Evolutionary conservation across 768 basidiomycete species (phyloP).

Genomic region (Boletus huronensis): DNA sequence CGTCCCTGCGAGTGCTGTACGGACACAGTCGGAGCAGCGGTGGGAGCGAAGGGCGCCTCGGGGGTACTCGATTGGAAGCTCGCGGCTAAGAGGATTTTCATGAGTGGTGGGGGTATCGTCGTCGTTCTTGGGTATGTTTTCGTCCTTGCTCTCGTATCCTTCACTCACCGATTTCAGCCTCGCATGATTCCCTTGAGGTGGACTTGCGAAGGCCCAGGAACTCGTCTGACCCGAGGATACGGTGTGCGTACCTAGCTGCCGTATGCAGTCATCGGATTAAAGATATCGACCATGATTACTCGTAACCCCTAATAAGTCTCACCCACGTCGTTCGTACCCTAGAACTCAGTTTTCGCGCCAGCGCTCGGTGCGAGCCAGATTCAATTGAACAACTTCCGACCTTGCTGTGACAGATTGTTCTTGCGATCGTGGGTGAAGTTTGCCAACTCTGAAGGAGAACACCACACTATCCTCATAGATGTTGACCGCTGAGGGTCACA

Average conservation of each 20-base stretch:
- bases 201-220: neutral
- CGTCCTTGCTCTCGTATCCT: neutral
- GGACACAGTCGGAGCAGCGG: conserved; percentile 67
- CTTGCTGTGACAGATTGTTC: neutral
- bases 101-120: conserved; percentile 1
- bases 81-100: conserved; percentile 26
- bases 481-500: neutral
- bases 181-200: neutral
- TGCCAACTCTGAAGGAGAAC: neutral
- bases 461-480: neutral
- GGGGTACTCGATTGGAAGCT: conserved; percentile 58
- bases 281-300: neutral
- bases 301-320: neutral
- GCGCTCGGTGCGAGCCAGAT: neutral
- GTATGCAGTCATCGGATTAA: neutral
- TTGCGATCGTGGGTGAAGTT: neutral
- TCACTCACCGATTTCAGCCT: neutral
- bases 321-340: neutral
- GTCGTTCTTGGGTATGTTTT: conserved; percentile 5
- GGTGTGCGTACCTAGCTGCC: neutral
- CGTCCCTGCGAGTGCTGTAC: conserved; percentile 63
- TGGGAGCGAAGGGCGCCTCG: conserved; percentile 60
- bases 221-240: neutral
- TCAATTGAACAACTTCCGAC: neutral
- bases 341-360: neutral